Base-by-base conservation (phyloP, 805 yeast genomes). In the Cyberlindnera suaveolens region DNA sequence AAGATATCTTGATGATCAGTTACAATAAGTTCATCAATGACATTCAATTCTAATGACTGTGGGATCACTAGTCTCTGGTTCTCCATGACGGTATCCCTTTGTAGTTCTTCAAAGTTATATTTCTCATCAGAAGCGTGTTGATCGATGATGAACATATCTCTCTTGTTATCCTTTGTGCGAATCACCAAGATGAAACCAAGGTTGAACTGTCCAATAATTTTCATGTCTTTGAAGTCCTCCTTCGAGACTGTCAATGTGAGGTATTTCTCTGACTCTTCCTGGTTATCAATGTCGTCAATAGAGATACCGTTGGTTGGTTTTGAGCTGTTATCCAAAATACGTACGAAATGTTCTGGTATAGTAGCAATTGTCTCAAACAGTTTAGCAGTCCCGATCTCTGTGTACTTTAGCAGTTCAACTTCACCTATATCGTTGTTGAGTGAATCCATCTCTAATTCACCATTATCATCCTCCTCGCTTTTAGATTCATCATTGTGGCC, bases 81-180 rank as follows among this genome's bases (percentile, higher is more conserved):
- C 36, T 77, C 74, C 49, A 90, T 78, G 0, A 67, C 64, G 0
- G 85, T 77, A 3, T 69, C 70, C 15, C 66, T 61, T 51, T 77
- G 80, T 14, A 85, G 63, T 39, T 67, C 69, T 61, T 93, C 99
- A 66, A 87, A 93, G 61, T 93, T 93, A 67, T 57, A 88, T 53
- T 90, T 93, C 57, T 93, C 99, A 65, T 93, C 99, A 51, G 96
- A 85, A 1, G 99, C 99, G 66, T 93, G 99, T 62, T 93, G 99
- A 61, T 93, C 99, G 38, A 93, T 74, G 30, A 93, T 90, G 54
- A 93, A 90, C 29, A 91, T 54, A 56, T 88, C 88, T n/a, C 58
- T 59, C 13, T 44, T 51, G 55, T 87, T 88, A n/a, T 57, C 57
- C 4, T 42, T 50, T 3, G 59, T 58, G 40, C 80, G 69, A 3